Evolutionary conservation across 176 grass and related monocot species (phyloP), one percentile per base, ranked within the genome.

Genomic region (Pharus latifolius): DNA sequence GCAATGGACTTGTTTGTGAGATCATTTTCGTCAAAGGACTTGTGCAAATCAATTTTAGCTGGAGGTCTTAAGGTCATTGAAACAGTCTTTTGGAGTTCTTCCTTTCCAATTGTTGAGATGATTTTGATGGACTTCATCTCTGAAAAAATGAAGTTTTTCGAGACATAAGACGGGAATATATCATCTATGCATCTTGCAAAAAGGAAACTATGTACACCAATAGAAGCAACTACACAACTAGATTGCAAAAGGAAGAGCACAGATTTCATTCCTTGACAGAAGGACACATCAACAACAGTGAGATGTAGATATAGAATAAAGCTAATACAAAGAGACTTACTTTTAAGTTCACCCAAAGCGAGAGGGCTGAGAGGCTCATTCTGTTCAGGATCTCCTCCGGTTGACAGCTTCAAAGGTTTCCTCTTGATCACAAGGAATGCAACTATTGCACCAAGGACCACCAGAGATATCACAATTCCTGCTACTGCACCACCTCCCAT

Each of bases 31-130:
- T 88, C 76, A 26, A 90, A 88, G 72, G 90, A 94, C 68, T 88
- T 93, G 48, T 91, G 82, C 24, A 74, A 20, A 60, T 90, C 86
- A 69, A 98, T 83, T 51, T 89, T 94, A 17, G 82, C 80, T 49
- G 95, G 95, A 73, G 95, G 95, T 76, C 91, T 98, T 54, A 98
- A 70, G 59, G 82, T 91, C 69, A 94, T 77, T 51, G 90, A 91
- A 63, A 88, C 77, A 64, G 89, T 82, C 53, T 66, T 77, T 32
- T 80, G 83, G 33, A 85, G 44, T 63, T 53, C 67, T 79, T 81
- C 77, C 49, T 57, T 88, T 37, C 79, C 74, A 32, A 78, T 60
- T 32, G 71, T 78, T 43, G 83, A 84, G 53, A 81, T 54, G 61
- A 86, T 86, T 58, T 88, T 91, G 22, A 93, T 75, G 46, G 72